Evolutionary conservation across 345 rosid genomes (phyloP).

Genomic region (Rubroshorea leprosula): DNA sequence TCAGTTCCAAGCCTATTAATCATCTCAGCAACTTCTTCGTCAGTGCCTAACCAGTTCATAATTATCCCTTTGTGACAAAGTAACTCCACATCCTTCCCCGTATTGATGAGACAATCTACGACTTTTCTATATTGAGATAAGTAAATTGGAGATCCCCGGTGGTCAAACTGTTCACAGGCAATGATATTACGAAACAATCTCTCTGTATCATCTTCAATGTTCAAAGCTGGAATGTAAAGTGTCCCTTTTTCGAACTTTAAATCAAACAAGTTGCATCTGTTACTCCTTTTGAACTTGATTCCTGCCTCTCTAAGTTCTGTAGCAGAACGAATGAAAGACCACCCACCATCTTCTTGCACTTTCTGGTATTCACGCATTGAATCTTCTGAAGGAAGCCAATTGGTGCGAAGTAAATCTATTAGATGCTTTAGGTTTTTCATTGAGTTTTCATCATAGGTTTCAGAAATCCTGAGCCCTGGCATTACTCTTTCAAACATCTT

Average conservation of each 20-base stretch:
- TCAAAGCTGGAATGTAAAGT: background rate
- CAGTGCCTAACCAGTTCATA: background rate
- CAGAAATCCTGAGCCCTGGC: too few species aligned
- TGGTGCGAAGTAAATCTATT: background rate
- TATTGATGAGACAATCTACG: background rate
- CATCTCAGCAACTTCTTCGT: background rate
- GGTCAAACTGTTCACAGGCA: background rate
- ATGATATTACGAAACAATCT: background rate
- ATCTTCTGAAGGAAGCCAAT: background rate
- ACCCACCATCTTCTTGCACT: background rate
- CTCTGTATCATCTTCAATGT: background rate
- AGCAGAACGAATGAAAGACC: slow-evolving; percentile 7
- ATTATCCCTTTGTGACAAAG: background rate
- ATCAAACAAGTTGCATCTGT: slow-evolving; percentile 3
- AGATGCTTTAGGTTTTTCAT: background rate
- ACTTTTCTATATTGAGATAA: background rate
- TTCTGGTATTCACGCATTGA: too few species aligned
- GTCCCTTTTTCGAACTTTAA: slow-evolving; percentile 7
- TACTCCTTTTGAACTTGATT: slow-evolving; percentile 11
- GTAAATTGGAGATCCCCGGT: background rate
- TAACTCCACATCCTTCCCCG: background rate
- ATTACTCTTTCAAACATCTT: too few species aligned
- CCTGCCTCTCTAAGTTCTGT: slow-evolving; percentile 20
- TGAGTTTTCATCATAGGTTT: too few species aligned
- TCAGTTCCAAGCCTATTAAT: background rate